Percentiles rank a stretch among this genome's conserved stretches.
Evolutionary conservation across 371 early-diverging fungal genomes (phyloP).

Genomic region (Funneliformis caledonium): DNA sequence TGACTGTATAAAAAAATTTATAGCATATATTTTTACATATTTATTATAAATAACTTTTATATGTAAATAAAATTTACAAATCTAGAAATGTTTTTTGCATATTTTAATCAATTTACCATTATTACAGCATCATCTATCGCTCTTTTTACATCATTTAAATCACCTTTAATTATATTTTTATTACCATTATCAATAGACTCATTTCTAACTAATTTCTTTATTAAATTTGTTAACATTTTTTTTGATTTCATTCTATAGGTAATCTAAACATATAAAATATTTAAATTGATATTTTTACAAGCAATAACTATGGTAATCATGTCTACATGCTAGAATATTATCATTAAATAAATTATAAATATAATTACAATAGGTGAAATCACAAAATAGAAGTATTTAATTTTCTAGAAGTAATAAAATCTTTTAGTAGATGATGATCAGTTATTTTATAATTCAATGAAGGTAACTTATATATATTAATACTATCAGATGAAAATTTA

Average conservation of each 20-base stretch:
- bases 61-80: constrained; percentile 15
- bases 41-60: neutral
- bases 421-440: neutral
- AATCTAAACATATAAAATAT: constrained; percentile 8
- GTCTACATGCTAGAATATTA: neutral
- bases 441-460: constrained; percentile 24
- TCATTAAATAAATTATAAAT: constrained; percentile 1
- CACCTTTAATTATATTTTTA: neutral
- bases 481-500: constrained; percentile 15
- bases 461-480: neutral
- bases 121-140: neutral
- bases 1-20: too few relatives aligned
- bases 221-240: constrained; percentile 12
- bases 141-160: constrained; percentile 11
- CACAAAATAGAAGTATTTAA: constrained; percentile 20
- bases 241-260: neutral
- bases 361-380: neutral
- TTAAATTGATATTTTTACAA: neutral
- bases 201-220: neutral
- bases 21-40: neutral
- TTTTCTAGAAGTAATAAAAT: constrained; percentile 15
- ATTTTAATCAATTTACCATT: neutral
- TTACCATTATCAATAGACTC: neutral
- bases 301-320: constrained; percentile 16
- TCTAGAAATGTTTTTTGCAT: neutral